A percentile compares a stretch with the other conserved stretches of the same genome.
Conservation (phyloP, 495 filamentous ascomycete genomes). For the Neurospora sp. region DNA sequence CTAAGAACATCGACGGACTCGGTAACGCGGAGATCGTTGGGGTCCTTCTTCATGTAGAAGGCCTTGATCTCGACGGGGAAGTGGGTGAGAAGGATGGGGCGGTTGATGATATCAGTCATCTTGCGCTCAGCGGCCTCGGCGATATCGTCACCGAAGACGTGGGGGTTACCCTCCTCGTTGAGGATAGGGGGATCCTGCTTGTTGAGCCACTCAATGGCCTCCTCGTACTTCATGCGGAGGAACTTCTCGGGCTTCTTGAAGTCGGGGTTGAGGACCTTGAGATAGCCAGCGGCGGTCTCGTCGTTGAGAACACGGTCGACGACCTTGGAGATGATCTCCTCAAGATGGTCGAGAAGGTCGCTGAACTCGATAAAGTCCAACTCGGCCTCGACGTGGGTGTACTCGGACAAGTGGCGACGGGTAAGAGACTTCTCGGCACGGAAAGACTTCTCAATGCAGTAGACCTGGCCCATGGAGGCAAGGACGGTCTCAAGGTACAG, state of each 20-base stretch:
- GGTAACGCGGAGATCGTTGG: constrained; percentile 72
- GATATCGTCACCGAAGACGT: constrained; percentile 94
- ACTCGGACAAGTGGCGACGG: constrained; percentile 78
- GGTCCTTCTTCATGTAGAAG: constrained; percentile 98
- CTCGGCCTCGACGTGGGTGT: constrained; percentile 95
- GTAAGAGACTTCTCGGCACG: constrained; percentile 94
- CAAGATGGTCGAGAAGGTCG: constrained; percentile 84
- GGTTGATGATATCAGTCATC: constrained; percentile 95
- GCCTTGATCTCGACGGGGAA: constrained; percentile 98
- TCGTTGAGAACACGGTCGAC: constrained; percentile 67
- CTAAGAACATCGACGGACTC: constrained; percentile 90
- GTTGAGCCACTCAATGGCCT: constrained; percentile 89
- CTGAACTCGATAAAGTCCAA: constrained; percentile 92
- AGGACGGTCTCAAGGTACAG: constrained; percentile 96
- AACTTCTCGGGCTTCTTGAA: constrained; percentile 82
- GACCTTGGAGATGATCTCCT: constrained; percentile 79
- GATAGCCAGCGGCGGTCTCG: constrained; percentile 52
- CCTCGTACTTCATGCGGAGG: constrained; percentile 86
- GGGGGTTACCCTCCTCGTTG: constrained; percentile 85
- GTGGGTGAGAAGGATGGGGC: constrained; percentile 91
- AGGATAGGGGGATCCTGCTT: constrained; percentile 66
- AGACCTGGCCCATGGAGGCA: constrained; percentile 84
- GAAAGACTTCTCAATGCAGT: constrained; percentile 97
- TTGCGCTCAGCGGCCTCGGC: constrained; percentile 92
- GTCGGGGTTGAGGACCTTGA: constrained; percentile 76